phyloP scores from a whole-genome alignment of 1,284 basidiomycete genomes.

The Leccinum discolor region DNA sequence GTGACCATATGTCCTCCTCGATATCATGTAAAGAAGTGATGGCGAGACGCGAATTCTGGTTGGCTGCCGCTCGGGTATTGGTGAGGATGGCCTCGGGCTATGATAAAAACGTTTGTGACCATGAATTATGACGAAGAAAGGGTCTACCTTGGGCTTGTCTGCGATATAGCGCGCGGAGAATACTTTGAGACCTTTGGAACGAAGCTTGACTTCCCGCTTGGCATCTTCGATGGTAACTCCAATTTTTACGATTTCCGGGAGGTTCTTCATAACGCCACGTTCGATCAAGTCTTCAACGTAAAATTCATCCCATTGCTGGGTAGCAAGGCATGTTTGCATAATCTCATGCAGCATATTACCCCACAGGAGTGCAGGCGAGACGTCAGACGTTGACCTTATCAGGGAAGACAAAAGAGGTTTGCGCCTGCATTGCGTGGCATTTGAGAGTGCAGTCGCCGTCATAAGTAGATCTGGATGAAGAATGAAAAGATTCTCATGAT shows the following conservation, averaged over 20 bases:
- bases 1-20: no score
- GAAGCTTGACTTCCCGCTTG: constrained; percentile 56
- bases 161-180: no score
- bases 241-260: constrained; percentile 65
- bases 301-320: constrained; percentile 53
- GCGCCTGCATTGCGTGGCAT: constrained; percentile 78
- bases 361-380: constrained; percentile 75
- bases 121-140: no score
- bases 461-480: constrained; percentile 89
- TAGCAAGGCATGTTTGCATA: constrained; percentile 75
- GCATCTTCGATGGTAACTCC: constrained; percentile 64
- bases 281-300: constrained; percentile 61
- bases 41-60: no score
- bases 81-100: no score
- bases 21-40: no score
- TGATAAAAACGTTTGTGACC: no score
- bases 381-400: constrained; percentile 58
- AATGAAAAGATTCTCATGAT: constrained; percentile 67
- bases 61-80: no score
- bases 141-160: no score
- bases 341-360: constrained; percentile 91
- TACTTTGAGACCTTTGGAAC: constrained; percentile 36
- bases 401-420: constrained; percentile 75
- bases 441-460: constrained; percentile 86
- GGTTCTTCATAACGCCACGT: constrained; percentile 48